These are phyloP conservation scores for Vanderwaltozyma yarrowii DNA, from an alignment of 805 yeast genomes.

Conservation along the genomic window DNA sequence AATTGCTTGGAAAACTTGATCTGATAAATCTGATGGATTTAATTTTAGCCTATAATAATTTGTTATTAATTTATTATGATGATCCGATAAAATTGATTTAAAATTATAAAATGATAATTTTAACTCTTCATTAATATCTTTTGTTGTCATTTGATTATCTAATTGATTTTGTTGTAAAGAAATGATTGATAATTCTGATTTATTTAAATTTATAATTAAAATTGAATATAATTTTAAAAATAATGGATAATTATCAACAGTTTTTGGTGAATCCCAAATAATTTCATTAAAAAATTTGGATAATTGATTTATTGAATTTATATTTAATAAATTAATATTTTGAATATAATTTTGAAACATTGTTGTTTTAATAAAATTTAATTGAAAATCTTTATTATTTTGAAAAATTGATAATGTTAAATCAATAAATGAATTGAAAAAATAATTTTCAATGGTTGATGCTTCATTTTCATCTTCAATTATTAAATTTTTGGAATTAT, in stretches of 20 bases:
- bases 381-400: slow-evolving; percentile 16
- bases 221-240: slow-evolving; percentile 27
- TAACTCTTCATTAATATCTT: too few relatives aligned
- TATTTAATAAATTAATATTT: slow-evolving; percentile 7
- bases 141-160: too few relatives aligned
- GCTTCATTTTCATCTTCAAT: slow-evolving; percentile 1
- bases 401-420: slow-evolving; percentile 11
- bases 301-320: slow-evolving; percentile 1
- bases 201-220: slow-evolving; percentile 29
- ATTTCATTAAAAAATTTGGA: slow-evolving; percentile 19
- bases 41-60: slow-evolving; percentile 20
- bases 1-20: slow-evolving; percentile 22
- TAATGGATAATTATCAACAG: slow-evolving; percentile 16
- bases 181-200: slow-evolving; percentile 22
- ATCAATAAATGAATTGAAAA: neutral
- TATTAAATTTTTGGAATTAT: neutral
- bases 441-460: neutral
- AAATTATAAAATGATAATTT: slow-evolving; percentile 23
- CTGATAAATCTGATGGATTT: slow-evolving; percentile 18
- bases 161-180: too few relatives aligned
- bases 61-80: slow-evolving; percentile 17
- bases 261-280: slow-evolving; percentile 24
- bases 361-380: slow-evolving; percentile 19
- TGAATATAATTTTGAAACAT: slow-evolving; percentile 25
- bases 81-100: slow-evolving; percentile 22